Evolutionary conservation across 208 protist species (phyloP).

Genomic region (Acanthamoeba healyi): DNA sequence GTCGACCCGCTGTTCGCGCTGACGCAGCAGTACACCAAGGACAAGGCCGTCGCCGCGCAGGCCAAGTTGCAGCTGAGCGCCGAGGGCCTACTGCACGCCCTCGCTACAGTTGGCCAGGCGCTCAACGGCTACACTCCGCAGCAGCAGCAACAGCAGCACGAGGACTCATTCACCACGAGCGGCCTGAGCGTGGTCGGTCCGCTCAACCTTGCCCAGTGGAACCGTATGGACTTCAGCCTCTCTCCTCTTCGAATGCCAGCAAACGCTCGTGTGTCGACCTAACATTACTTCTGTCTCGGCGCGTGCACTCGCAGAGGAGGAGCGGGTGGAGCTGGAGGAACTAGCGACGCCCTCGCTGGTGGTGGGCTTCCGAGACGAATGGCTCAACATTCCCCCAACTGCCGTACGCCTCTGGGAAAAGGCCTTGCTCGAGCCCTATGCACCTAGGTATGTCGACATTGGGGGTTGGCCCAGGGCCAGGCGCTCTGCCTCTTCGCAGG

Average conservation of each 20-base stretch:
- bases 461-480: too few species aligned
- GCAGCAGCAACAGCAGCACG: background rate
- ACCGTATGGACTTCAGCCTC: background rate
- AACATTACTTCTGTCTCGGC: too few species aligned
- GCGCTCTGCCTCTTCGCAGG: background rate
- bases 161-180: background rate
- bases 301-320: too few species aligned
- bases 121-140: background rate
- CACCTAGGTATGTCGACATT: too few species aligned
- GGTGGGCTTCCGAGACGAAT: slow-evolving; percentile 33
- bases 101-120: background rate
- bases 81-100: background rate
- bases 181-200: slow-evolving; percentile 1
- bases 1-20: background rate
- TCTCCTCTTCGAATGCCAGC: too few species aligned
- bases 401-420: slow-evolving; percentile 29
- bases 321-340: background rate
- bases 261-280: too few species aligned
- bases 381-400: background rate
- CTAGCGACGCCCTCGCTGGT: background rate
- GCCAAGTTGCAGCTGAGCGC: background rate
- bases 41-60: background rate
- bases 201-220: background rate
- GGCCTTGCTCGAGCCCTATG: slow-evolving; percentile 9
- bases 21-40: background rate